Conservation (phyloP, 768 basidiomycete species). For the Boletus coccyginus region DNA sequence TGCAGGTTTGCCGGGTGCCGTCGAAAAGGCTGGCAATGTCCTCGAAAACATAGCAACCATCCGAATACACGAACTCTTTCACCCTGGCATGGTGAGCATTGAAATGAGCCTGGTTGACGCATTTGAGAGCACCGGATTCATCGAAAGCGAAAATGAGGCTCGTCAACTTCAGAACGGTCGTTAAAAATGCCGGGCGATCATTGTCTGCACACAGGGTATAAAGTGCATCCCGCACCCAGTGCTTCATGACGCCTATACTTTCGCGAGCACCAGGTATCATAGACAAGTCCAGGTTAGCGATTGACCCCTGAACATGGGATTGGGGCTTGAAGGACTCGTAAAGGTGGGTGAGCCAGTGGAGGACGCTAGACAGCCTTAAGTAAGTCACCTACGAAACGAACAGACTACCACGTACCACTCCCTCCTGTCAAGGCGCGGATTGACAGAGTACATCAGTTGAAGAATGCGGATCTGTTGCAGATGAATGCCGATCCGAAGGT, state of each 20-base stretch:
- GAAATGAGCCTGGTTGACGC: slow-evolving; percentile 35
- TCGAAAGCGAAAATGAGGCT: slow-evolving; percentile 41
- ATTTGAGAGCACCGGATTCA: slow-evolving; percentile 26
- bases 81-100: background rate
- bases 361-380: background rate
- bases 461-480: slow-evolving; percentile 52
- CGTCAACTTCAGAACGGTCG: slow-evolving; percentile 36
- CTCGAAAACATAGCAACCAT: slow-evolving; percentile 26
- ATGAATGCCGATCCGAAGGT: slow-evolving; percentile 41
- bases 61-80: slow-evolving; percentile 9
- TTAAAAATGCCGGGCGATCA: slow-evolving; percentile 36
- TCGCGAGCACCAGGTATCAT: slow-evolving; percentile 39
- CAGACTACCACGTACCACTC: too few relatives aligned
- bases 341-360: slow-evolving; percentile 42
- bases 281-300: slow-evolving; percentile 31
- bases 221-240: slow-evolving; percentile 19
- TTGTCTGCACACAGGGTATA: slow-evolving; percentile 27
- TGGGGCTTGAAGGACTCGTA: slow-evolving; percentile 52
- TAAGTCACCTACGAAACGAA: too few relatives aligned
- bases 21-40: slow-evolving; percentile 32
- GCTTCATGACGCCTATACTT: too few relatives aligned
- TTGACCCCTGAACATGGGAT: slow-evolving; percentile 44
- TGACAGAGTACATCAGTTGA: slow-evolving; percentile 25
- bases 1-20: slow-evolving; percentile 19
- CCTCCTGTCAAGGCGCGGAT: background rate